Percentiles rank a stretch among this genome's conserved stretches.
Conservation (phyloP, 148 eudicot genomes). For the Rhododendron molle region DNA sequence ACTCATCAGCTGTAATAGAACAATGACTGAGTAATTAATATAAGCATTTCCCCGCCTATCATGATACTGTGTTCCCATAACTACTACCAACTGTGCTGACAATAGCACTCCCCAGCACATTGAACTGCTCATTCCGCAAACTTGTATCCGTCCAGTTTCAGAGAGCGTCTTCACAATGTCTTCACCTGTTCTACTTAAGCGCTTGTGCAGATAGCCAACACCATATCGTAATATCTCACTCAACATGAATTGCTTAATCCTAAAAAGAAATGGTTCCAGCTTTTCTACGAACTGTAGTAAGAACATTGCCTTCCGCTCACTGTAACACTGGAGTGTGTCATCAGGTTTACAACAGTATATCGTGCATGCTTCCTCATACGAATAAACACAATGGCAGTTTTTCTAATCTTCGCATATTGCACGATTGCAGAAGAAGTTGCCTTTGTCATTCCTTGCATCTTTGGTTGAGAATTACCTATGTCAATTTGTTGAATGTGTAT, state of each 20-base stretch:
- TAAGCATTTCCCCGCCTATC: conserved; percentile 87
- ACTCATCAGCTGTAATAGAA: conserved; percentile 94
- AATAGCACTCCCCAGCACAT: conserved; percentile 91
- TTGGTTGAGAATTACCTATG: conserved; percentile 81
- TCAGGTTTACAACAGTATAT: conserved; percentile 78
- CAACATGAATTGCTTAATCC: conserved; percentile 59
- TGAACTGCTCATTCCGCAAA: conserved; percentile 83
- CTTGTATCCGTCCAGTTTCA: conserved; percentile 84
- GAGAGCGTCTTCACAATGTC: conserved; percentile 75
- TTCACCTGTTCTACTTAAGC: conserved; percentile 50
- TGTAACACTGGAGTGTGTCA: conserved; percentile 59
- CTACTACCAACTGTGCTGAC: conserved; percentile 84
- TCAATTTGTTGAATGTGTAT: conserved; percentile 87
- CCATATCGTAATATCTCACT: conserved; percentile 61
- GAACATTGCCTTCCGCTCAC: conserved; percentile 56
- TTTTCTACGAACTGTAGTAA: conserved; percentile 42
- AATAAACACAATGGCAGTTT: conserved; percentile 77
- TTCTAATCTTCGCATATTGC: conserved; percentile 72
- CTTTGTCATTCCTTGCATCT: conserved; percentile 94
- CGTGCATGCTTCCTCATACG: conserved; percentile 88
- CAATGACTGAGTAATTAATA: conserved; percentile 83
- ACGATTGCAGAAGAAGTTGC: conserved; percentile 84
- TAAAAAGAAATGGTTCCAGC: conserved; percentile 52
- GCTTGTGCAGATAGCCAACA: conserved; percentile 87
- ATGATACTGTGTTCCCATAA: conserved; percentile 94